phyloP scores from a whole-genome alignment of 306 rosid genomes.

The Rosa rugosa region DNA sequence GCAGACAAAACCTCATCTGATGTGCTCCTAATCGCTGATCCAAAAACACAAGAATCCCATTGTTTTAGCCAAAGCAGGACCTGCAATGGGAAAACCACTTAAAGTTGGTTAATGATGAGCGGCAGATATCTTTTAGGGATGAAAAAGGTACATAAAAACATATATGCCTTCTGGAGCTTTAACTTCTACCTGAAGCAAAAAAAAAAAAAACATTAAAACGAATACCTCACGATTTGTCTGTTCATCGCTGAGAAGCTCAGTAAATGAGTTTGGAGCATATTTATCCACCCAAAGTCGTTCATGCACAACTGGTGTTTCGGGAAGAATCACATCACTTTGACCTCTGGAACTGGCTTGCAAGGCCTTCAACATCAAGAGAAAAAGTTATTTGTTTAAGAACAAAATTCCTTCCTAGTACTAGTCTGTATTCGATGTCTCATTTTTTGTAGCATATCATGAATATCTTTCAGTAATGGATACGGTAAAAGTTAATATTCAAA shows the following conservation, averaged over 20 bases:
- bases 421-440: not conserved
- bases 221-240: constrained; percentile 95
- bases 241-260: constrained; percentile 95
- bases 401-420: constrained; percentile 11
- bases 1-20: constrained; percentile 84
- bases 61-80: constrained; percentile 93
- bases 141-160: constrained; percentile 14
- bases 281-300: constrained; percentile 96
- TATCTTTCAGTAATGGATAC: not conserved
- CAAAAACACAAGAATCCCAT: constrained; percentile 90
- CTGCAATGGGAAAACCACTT: constrained; percentile 39
- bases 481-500: not conserved
- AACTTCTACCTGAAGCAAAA: constrained; percentile 6
- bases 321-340: constrained; percentile 47
- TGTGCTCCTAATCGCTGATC: constrained; percentile 83
- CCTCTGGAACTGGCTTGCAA: constrained; percentile 61
- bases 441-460: not conserved
- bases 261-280: constrained; percentile 83
- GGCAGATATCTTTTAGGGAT: not conserved
- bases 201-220: constrained; percentile 11
- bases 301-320: constrained; percentile 48
- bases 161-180: constrained; percentile 7
- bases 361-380: constrained; percentile 46
- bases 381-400: constrained; percentile 6
- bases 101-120: constrained; percentile 18